Evolutionary conservation across 129 eudicot genomes (phyloP).

Genomic region (Tagetes erecta): DNA sequence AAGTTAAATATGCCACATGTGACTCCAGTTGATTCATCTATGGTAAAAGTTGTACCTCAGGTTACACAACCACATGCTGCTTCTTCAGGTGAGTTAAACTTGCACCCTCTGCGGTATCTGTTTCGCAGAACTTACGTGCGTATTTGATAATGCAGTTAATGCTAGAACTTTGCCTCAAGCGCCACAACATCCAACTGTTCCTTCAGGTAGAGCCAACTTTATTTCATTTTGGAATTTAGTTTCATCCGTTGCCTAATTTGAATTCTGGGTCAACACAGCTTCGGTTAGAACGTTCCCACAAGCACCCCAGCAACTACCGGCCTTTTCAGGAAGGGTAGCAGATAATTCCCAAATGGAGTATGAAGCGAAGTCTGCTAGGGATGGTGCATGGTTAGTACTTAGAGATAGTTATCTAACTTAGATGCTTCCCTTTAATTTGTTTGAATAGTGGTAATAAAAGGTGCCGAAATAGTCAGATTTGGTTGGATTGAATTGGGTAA

Average conservation of each 20-base stretch:
- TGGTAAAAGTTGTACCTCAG: conserved; percentile 50
- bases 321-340: conserved; percentile 48
- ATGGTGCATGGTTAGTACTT: conserved; percentile 90
- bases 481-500: neutral
- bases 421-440: neutral
- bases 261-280: conserved; percentile 37
- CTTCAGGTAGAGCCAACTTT: conserved; percentile 41
- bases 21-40: conserved; percentile 49
- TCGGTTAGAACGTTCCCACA: conserved; percentile 49
- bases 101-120: conserved; percentile 13
- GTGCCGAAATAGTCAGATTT: neutral
- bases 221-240: neutral
- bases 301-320: conserved; percentile 44
- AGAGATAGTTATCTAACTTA: conserved; percentile 6
- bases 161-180: conserved; percentile 49
- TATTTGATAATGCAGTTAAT: conserved; percentile 32
- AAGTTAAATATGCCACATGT: conserved; percentile 38
- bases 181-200: conserved; percentile 48
- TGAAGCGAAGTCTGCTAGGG: conserved; percentile 98
- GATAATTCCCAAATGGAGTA: conserved; percentile 84
- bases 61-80: conserved; percentile 47
- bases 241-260: conserved; percentile 13
- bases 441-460: neutral
- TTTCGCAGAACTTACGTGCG: conserved; percentile 18
- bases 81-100: conserved; percentile 43